Percentiles rank a stretch among this genome's conserved stretches.
Evolutionary conservation across 805 yeast genomes (phyloP).

Genomic region (Candida dajiaensis): DNA sequence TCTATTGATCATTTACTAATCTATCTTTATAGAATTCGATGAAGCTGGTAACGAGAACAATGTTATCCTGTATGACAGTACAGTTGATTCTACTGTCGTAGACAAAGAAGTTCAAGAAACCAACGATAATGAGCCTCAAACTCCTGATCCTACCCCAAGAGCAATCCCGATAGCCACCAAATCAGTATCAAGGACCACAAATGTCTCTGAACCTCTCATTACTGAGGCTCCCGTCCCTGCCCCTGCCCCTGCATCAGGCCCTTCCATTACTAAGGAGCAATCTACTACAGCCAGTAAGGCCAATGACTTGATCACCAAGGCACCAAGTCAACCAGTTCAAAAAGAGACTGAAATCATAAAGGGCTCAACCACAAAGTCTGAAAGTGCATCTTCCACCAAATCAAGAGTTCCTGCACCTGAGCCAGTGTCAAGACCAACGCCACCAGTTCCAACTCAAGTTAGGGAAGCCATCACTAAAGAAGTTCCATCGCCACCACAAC

Average conservation of each 20-base stretch:
- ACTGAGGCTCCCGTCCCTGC: background rate
- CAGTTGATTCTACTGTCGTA: background rate
- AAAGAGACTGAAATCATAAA: constrained; percentile 1
- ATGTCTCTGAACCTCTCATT: background rate
- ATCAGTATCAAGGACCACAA: background rate
- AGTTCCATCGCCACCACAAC: background rate
- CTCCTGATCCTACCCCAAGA: constrained; percentile 26
- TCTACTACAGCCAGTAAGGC: background rate
- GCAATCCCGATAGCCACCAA: background rate
- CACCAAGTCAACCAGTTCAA: background rate
- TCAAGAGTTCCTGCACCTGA: constrained; percentile 1
- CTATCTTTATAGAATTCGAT: constrained; percentile 29
- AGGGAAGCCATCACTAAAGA: background rate
- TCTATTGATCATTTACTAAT: no score
- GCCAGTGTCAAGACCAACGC: background rate
- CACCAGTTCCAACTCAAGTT: constrained; percentile 2
- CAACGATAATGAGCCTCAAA: constrained; percentile 17
- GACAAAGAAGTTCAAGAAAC: constrained; percentile 2
- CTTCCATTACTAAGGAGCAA: background rate
- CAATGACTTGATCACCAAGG: background rate
- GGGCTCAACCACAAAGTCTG: background rate
- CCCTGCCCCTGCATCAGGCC: no score
- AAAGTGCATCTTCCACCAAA: background rate
- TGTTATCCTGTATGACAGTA: constrained; percentile 21
- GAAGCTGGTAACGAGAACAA: constrained; percentile 33